Evolutionary conservation across 2,329 filamentous ascomycete genomes (phyloP), one percentile per base, ranked within the genome.

Genomic region (Penicillium sp.): DNA sequence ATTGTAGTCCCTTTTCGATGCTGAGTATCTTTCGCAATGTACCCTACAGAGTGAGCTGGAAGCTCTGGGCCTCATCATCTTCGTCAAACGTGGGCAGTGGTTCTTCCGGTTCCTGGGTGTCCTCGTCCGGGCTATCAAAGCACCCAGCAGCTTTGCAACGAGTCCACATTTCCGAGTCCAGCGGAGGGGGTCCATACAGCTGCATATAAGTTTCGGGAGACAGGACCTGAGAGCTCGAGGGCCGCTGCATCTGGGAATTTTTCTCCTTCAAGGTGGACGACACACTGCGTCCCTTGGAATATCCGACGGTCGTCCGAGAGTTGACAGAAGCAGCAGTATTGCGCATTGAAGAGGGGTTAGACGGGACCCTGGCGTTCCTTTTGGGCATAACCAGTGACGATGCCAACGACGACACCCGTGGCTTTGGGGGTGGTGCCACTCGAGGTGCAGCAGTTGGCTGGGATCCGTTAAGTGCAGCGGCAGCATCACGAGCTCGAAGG

Each of bases 231-330:
- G 66, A 54, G 42, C 46, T 56, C 6, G 59, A 60, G 16, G 65
- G 52, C 50, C 57, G 56, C 50, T 68, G 63, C 5, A 29, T 32
- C 13, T 69, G 63, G 16, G 62, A 42, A 20, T 64, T 59, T 32
- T 67, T 67, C 42, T 70, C 68, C 29, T 68, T 62, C 22, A 72
- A 60, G 29, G 64, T 65, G 34, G 67, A 67, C 14, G 71, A 71
- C 46, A 73, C 64, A 18, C 65, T 69, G 34, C 90, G 84, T 34
- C 92, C 92, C 71, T 89, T 90, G 54, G 84, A 89, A 70, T 96
- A 96, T 16, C 92, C 92, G 40, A 96, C 82, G 0, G 92, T 96
- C 53, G 85, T 92, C 60, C 87, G 85, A 2, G 92, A 96, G 6
- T 85, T 86, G 6, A 83, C 84, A 22, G 84, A 81, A 1, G 88